phyloP scores from a whole-genome alignment of 352 stramenopile genomes.

The Globisporangium cederbergense region DNA sequence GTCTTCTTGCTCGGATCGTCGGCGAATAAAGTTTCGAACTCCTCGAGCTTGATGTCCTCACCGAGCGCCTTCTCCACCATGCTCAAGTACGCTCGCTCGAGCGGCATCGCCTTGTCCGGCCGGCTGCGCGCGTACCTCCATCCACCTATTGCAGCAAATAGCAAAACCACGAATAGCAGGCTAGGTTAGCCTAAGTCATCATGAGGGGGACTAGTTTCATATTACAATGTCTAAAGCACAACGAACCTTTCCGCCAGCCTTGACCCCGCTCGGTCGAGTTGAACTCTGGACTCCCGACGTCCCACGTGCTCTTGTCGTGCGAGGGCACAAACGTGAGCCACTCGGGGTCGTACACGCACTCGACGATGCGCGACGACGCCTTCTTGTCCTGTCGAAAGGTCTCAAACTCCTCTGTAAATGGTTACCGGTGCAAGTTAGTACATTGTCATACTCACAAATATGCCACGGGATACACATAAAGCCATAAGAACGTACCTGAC shows the following conservation, averaged over 20 bases:
- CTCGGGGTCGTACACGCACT: conserved; percentile 80
- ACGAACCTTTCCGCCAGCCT: conserved; percentile 78
- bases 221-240: neutral
- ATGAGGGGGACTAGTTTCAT: neutral
- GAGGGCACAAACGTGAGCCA: conserved; percentile 83
- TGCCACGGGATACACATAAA: neutral
- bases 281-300: conserved; percentile 62
- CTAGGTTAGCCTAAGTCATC: neutral
- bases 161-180: neutral
- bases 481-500: conserved; percentile 31
- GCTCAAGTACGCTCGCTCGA: conserved; percentile 52
- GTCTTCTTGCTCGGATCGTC: conserved; percentile 64
- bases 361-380: conserved; percentile 74
- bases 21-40: conserved; percentile 77
- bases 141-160: conserved; percentile 32
- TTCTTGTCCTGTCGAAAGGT: conserved; percentile 80
- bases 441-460: neutral
- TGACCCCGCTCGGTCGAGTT: conserved; percentile 54
- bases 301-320: conserved; percentile 80
- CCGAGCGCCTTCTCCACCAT: conserved; percentile 69
- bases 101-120: conserved; percentile 58
- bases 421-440: neutral
- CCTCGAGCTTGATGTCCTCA: conserved; percentile 78
- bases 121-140: conserved; percentile 74
- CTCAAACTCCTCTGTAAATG: conserved; percentile 62